Conservation (phyloP, 768 basidiomycete species). For the Ephemerocybe angulata region DNA sequence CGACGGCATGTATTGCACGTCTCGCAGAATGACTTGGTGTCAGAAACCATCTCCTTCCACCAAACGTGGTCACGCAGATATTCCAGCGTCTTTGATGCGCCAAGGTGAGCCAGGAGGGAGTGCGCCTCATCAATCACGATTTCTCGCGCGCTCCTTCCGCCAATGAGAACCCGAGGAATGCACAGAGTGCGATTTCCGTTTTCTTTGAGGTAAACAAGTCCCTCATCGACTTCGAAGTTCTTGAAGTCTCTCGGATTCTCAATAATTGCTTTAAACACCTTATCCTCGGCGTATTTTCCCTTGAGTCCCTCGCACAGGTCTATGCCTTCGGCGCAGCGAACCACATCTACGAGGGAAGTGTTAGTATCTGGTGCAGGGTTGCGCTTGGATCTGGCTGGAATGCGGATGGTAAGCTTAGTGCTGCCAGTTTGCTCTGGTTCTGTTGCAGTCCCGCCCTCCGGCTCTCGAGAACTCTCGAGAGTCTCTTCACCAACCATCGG, state of each 20-base stretch:
- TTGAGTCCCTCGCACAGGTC: not conserved
- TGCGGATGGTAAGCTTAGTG: no score
- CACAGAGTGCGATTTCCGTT: conserved; percentile 12
- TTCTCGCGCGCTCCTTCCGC: conserved; percentile 19
- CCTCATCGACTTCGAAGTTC: conserved; percentile 13
- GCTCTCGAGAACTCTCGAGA: conserved; percentile 1
- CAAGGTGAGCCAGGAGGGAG: conserved; percentile 33
- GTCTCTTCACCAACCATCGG: not conserved
- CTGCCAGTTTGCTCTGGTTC: no score
- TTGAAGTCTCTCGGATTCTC: conserved; percentile 11
- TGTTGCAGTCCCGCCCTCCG: conserved; percentile 5
- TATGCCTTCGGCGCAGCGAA: not conserved
- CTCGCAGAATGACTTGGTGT: conserved; percentile 17
- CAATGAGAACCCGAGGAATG: conserved; percentile 17
- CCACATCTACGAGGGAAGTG: conserved; percentile 1
- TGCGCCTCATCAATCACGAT: conserved; percentile 34
- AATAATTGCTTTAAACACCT: conserved; percentile 12
- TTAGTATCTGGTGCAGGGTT: not conserved
- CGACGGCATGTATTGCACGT: conserved; percentile 17
- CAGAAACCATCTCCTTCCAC: conserved; percentile 20
- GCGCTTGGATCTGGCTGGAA: no score
- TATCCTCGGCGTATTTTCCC: conserved; percentile 6
- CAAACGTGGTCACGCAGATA: conserved; percentile 25
- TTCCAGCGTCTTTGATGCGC: conserved; percentile 24
- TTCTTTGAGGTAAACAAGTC: conserved; percentile 14